Evolutionary conservation across 2,329 filamentous ascomycete genomes (phyloP), one percentile per base, ranked within the genome.

Genomic region (Ophioceras dolichostomum): DNA sequence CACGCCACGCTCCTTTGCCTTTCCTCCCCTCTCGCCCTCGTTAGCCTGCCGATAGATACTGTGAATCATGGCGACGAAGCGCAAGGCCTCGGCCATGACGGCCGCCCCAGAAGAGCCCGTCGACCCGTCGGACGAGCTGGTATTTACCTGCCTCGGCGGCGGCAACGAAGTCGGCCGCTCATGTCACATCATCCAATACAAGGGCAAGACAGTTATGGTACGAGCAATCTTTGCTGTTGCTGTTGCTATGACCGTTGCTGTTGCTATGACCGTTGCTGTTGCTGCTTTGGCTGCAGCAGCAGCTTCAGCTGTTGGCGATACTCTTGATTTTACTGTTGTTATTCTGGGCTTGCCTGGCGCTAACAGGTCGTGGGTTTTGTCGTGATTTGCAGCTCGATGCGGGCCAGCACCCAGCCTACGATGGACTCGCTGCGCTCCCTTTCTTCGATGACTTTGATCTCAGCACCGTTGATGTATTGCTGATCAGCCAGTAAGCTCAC

Each of bases 401-500:
- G 36, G 91, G 91, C 36, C 89, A 95, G 64, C 91, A 98, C 58
- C 88, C 91, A 36, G 91, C 86, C 8, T 94, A 95, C 58, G 88
- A 96, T 53, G 91, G 91, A 27, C 78, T 96, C 42, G 85, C 88
- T 3, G 83, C 85, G 9, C 76, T 98, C 36, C 91, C 91, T 0
- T 98, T 95, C 64, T 98, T 95, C 60, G 91, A 98, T 57, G 88
- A 96, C 54, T 98, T 96, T 60, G 91, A 98, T 55, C 70, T 98
- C 16, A 95, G 89, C 62, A 94, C 86, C 2, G 88, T 98, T 47
- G 91, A 98, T 58, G 83, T 98, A 50, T 82, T 98, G 38, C 70
- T 98, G 47, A 94, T 98, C 54, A 96, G 87, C 78, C 91, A 98
- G 91, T 96, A 93, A 83, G 88, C 79, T 52, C 41, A 37, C 42